Percentiles rank a stretch among this genome's conserved stretches.
phyloP scores from a whole-genome alignment of 176 grass and related monocot genomes.

The Phyllostachys edulis region DNA sequence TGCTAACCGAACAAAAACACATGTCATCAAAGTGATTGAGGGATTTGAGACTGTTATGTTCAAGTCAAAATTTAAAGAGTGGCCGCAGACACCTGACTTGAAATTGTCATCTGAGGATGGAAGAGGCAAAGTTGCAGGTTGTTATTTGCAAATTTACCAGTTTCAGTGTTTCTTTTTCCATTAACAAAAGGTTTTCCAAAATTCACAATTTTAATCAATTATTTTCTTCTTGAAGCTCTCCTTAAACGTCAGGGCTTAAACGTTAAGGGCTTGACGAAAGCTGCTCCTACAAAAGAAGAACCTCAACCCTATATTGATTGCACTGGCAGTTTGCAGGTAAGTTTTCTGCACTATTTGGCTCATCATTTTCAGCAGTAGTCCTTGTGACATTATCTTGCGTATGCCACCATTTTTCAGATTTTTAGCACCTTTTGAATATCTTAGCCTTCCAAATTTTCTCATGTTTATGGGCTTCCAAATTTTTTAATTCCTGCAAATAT shows the following conservation, averaged over 20 bases:
- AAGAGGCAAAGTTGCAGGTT: slow-evolving; percentile 99
- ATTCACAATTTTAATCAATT: not conserved
- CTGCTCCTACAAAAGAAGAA: slow-evolving; percentile 64
- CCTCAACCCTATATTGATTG: slow-evolving; percentile 83
- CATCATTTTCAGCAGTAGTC: not conserved
- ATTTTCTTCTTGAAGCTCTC: slow-evolving; percentile 59
- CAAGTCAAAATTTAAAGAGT: slow-evolving; percentile 86
- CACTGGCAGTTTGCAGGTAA: slow-evolving; percentile 88
- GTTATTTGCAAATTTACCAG: slow-evolving; percentile 16
- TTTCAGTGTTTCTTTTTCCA: not conserved
- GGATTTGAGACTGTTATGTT: slow-evolving; percentile 89
- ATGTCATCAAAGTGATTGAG: slow-evolving; percentile 83
- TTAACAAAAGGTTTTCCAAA: slow-evolving; percentile 6
- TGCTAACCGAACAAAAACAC: slow-evolving; percentile 46
- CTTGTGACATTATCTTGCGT: not conserved
- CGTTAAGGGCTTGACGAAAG: slow-evolving; percentile 91
- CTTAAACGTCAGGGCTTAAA: slow-evolving; percentile 93
- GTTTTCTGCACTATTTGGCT: slow-evolving; percentile 18
- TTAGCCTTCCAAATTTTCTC: not conserved
- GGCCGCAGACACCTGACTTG: slow-evolving; percentile 79
- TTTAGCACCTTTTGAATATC: slow-evolving; percentile 11
- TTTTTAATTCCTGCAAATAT: not conserved
- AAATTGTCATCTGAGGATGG: slow-evolving; percentile 85
- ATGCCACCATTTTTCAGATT: not conserved
- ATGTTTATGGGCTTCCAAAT: not conserved